Conservation (phyloP, 2,329 filamentous ascomycete species). For the Colletotrichum scovillei region DNA sequence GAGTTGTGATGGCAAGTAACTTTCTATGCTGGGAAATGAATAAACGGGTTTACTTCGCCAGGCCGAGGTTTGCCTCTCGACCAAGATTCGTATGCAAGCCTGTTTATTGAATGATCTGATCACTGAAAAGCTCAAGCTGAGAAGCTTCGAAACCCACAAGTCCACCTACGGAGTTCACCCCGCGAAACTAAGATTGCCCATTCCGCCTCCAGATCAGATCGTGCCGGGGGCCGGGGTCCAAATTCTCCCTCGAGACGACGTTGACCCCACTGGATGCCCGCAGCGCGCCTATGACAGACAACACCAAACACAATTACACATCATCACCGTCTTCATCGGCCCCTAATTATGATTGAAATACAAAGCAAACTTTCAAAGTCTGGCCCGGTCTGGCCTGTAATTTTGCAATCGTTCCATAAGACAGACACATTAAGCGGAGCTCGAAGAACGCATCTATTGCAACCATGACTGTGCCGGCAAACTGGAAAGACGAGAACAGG, state of each 20-base stretch:
- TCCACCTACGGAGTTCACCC: background rate
- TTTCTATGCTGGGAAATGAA: too few species aligned
- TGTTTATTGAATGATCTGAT: background rate
- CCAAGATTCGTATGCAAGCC: background rate
- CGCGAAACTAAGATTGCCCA: background rate
- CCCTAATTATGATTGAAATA: background rate
- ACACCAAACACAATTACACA: background rate
- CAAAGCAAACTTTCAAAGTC: too few species aligned
- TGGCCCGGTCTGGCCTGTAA: too few species aligned
- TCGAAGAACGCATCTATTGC: conserved; percentile 45
- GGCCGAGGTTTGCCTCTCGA: too few species aligned
- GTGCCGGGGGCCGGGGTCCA: conserved; percentile 1
- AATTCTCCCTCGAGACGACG: conserved; percentile 20
- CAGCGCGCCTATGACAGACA: background rate
- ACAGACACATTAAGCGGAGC: background rate
- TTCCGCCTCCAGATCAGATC: background rate
- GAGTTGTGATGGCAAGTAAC: background rate
- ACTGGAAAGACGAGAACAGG: conserved; percentile 13
- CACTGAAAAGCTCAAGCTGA: background rate
- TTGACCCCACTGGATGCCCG: background rate
- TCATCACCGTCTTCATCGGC: background rate
- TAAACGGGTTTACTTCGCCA: too few species aligned
- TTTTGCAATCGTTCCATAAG: too few species aligned
- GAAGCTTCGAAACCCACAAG: background rate
- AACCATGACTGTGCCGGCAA: conserved; percentile 2